phyloP scores from a whole-genome alignment of 148 eudicot genomes.

The Gaultheria prostrata region DNA sequence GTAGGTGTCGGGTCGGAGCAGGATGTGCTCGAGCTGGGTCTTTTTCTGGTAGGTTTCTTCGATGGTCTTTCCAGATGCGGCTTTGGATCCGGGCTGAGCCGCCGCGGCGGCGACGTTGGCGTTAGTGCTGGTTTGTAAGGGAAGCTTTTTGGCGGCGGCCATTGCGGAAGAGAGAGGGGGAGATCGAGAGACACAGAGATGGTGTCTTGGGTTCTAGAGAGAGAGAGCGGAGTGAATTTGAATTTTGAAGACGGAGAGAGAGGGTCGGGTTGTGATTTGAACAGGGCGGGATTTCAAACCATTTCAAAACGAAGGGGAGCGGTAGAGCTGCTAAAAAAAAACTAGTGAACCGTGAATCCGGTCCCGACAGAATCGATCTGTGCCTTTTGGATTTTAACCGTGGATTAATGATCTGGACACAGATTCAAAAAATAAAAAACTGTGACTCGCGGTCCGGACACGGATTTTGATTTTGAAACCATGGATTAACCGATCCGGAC shows the following conservation, averaged over 20 bases:
- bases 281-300: slow-evolving; percentile 2
- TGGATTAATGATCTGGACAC: no score
- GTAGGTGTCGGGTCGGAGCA: slow-evolving; percentile 97
- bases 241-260: background rate
- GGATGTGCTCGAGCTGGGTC: slow-evolving; percentile 90
- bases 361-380: no score
- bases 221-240: background rate
- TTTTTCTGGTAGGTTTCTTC: slow-evolving; percentile 96
- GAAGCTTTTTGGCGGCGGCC: slow-evolving; percentile 30
- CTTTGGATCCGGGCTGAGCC: background rate
- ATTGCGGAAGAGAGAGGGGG: slow-evolving; percentile 11
- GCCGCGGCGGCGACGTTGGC: slow-evolving; percentile 43
- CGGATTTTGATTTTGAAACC: no score
- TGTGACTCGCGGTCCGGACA: no score
- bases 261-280: slow-evolving; percentile 16
- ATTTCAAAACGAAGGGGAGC: slow-evolving; percentile 1
- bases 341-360: no score
- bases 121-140: slow-evolving; percentile 52
- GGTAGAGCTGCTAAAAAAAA: no score
- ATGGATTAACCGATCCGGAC: no score
- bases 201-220: slow-evolving; percentile 31
- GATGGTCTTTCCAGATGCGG: slow-evolving; percentile 46
- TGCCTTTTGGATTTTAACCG: no score
- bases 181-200: slow-evolving; percentile 40
- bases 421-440: no score